A percentile compares a stretch with the other conserved stretches of the same genome.
Evolutionary conservation across 768 basidiomycete genomes (phyloP).

Genomic region (Termitomyces eurrhizus): DNA sequence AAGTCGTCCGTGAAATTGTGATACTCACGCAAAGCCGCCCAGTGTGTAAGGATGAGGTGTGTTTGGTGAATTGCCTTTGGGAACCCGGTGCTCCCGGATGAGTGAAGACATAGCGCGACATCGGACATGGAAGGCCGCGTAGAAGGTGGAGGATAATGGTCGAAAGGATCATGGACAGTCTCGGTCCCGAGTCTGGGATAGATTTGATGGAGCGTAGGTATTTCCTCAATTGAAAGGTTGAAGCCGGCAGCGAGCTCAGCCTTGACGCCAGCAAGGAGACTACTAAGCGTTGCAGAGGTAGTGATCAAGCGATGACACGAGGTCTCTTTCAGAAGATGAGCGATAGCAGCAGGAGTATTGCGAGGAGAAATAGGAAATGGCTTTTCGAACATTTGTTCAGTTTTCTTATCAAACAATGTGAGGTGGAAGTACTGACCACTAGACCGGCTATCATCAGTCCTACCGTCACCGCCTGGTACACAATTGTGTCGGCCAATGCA

Average conservation of each 20-base stretch:
- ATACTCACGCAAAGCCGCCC: conserved; percentile 23
- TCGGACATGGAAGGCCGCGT: conserved; percentile 8
- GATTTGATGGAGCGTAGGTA: conserved; percentile 6
- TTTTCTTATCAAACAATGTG: neutral
- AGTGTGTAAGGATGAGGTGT: conserved; percentile 18
- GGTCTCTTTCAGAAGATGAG: conserved; percentile 25
- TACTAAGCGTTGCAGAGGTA: conserved; percentile 20
- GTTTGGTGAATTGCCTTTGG: conserved; percentile 32
- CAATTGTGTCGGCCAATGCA: conserved; percentile 23
- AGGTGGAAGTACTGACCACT: conserved; percentile 18
- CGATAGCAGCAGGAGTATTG: conserved; percentile 23
- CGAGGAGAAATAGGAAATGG: conserved; percentile 30
- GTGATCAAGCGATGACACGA: conserved; percentile 30
- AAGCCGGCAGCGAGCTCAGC: conserved; percentile 16
- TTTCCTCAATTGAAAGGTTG: conserved; percentile 12
- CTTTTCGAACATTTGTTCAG: conserved; percentile 10
- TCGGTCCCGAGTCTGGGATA: conserved; percentile 16
- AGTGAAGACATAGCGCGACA: conserved; percentile 27
- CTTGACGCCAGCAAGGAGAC: conserved; percentile 21
- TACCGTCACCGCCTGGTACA: conserved; percentile 32
- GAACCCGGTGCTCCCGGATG: conserved; percentile 37
- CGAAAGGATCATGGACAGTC: conserved; percentile 10
- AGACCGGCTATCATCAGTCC: conserved; percentile 28
- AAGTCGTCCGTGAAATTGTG: neutral
- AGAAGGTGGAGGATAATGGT: conserved; percentile 7